Base-by-base conservation (phyloP, 129 eudicot genomes). In the Flaveria robusta region DNA sequence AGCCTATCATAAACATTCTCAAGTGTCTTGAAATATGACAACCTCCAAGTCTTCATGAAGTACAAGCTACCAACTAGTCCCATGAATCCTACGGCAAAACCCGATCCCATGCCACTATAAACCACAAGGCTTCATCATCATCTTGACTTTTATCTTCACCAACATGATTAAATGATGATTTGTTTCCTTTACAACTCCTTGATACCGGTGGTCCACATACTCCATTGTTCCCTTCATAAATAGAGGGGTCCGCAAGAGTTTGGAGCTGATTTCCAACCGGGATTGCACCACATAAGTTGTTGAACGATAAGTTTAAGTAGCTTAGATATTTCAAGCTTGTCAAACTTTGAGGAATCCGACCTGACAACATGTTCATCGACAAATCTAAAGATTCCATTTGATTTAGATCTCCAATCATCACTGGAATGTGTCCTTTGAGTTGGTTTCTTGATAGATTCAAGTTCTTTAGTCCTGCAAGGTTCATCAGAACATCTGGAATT, bases 241-340 rank as follows among this genome's bases (percentile, higher is more conserved):
- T 11, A 23, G 19, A 26, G 7, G 15, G 15, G 7, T 60, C 66
- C 0, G 0, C 41, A 2, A 60, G 66, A 26, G 66, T 60, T 9
- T 60, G 41, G 19, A 60, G 6, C 41, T 60, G 66, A 60, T 60
- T 60, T 60, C 65, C 65, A 58, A 58, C 5, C 0, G 65, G 65
- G 10, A 58, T 58, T 10, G 15, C 4, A 23, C 65, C 65, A n/a
- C 16, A 58, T 23, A 58, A 58, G 34, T 58, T 58, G 6, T 58
- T 26, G 41, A 23, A 60, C 0, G 66, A 60, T 2, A 24, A 27
- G 66, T 60, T 60, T 5, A 60, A 60, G 66, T 24, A 60, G 18
- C 66, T 26, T 24, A 60, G 37, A 23, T 0, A 26, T 7, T 12
- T 24, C 18, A 60, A 60, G 41, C n/a, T 60, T 24, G 37, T 11